These are phyloP conservation scores for Hypocreales sp. DNA, from an alignment of 2,329 filamentous ascomycete species.

Conservation along the genomic window DNA sequence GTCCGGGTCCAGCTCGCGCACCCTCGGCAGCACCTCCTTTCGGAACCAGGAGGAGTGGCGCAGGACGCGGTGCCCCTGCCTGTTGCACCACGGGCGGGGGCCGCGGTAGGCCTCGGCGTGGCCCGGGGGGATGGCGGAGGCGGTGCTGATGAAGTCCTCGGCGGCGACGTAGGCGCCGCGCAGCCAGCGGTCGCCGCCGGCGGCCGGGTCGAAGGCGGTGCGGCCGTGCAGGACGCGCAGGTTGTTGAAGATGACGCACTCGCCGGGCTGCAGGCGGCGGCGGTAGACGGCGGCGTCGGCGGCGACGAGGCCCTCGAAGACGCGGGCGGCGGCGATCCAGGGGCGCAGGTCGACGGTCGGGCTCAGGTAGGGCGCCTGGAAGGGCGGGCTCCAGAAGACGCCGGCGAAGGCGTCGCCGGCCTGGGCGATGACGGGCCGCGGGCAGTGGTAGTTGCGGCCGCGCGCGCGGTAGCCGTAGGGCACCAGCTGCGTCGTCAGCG, in stretches of 20 bases:
- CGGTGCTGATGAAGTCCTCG: constrained; percentile 25
- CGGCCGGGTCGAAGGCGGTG: constrained; percentile 49
- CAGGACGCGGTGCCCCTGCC: no score
- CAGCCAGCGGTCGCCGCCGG: constrained; percentile 59
- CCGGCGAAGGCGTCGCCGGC: constrained; percentile 9
- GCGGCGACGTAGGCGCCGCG: constrained; percentile 68
- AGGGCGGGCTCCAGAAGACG: constrained; percentile 59
- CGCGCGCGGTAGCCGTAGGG: constrained; percentile 57
- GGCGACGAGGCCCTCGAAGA: constrained; percentile 47
- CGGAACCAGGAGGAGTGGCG: no score
- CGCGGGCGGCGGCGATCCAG: constrained; percentile 33
- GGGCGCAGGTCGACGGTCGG: constrained; percentile 8
- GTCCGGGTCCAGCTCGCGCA: no score
- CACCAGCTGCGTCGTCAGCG: constrained; percentile 16
- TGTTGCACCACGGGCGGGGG: constrained; percentile 10
- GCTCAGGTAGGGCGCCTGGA: constrained; percentile 42
- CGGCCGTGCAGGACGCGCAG: constrained; percentile 72
- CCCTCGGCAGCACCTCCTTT: no score
- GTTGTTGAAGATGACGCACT: constrained; percentile 92
- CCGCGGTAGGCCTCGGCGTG: constrained; percentile 11
- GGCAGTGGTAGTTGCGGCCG: constrained; percentile 44
- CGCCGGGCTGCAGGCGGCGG: constrained; percentile 60
- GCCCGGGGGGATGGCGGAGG: constrained; percentile 13
- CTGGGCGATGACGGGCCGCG: constrained; percentile 35
- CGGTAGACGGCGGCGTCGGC: constrained; percentile 44